Base-by-base conservation (phyloP, 495 filamentous ascomycete species). In the Xylaria flabelliformis region DNA sequence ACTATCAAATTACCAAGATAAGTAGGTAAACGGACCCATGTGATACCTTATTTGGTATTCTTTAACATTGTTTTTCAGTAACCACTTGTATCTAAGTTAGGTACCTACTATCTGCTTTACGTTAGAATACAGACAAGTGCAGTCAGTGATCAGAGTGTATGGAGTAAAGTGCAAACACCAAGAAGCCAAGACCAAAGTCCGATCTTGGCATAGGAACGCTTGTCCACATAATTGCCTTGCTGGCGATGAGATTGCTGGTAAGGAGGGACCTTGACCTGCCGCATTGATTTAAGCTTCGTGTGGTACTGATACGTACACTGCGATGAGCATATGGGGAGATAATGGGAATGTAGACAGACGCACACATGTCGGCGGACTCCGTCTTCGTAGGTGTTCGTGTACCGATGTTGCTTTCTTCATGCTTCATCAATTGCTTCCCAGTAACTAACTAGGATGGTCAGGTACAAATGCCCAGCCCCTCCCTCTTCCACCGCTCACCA, bases 361-460 rank as follows among this genome's bases (percentile, higher is more conserved):
- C n/a, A 34, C 58, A 61, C 58, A 61, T 42, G 61, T 63, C 61
- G 61, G 61, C 61, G 61, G 61, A 29, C 12, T 63, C 61, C 39
- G 61, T 63, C 2, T 24, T 63, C n/a, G 7, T 63, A 42, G 26
- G 53, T 56, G 12, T 5, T 56, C 21, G 32, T 32, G 50, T 24
- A 9, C 21, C 9, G 3, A 4, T 24, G 12, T 56, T 56, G 13
- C 51, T 15, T 26, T 17, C 13, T 56, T 24, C 21, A n/a, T 29
- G 6, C 53, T 15, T 10, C 53, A 17, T 56, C 13, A 26, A 32
- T 13, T 10, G 0, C 13, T n/a, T 39, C 12, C 21, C 3, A 19
- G 58, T 61, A 61, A 1, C 29, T 61, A 4, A 1, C 29, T 61
- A 4, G 2, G 24, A 12, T 3, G 19, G 7, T 7, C 36, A 21